Evolutionary conservation across 805 yeast genomes (phyloP).

Genomic region (Candida dajiaensis): DNA sequence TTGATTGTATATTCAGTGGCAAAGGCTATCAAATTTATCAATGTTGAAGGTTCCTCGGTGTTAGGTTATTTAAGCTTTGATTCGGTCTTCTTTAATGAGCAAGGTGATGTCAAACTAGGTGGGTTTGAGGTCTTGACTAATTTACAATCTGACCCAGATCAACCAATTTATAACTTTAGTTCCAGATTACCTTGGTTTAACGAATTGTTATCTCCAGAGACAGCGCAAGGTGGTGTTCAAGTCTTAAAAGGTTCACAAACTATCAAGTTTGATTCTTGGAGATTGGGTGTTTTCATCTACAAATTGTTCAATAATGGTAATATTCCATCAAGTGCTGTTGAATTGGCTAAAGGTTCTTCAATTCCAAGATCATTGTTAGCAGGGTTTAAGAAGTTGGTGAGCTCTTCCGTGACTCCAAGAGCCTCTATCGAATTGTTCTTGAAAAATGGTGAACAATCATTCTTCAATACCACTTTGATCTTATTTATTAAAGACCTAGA

Average conservation of each 20-base stretch:
- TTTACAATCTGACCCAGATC: slow-evolving; percentile 29
- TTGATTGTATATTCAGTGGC: slow-evolving; percentile 55
- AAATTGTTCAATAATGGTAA: slow-evolving; percentile 33
- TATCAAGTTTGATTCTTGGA: slow-evolving; percentile 56
- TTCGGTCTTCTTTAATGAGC: slow-evolving; percentile 56
- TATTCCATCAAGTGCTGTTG: slow-evolving; percentile 5
- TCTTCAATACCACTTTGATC: slow-evolving; percentile 41
- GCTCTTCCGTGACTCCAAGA: slow-evolving; percentile 32
- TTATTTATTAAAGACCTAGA: slow-evolving; percentile 45
- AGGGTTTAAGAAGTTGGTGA: slow-evolving; percentile 35
- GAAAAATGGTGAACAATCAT: slow-evolving; percentile 20
- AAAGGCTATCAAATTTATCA: slow-evolving; percentile 50
- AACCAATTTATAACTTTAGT: slow-evolving; percentile 30
- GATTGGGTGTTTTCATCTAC: slow-evolving; percentile 51
- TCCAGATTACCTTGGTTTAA: slow-evolving; percentile 27
- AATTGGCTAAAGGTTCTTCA: slow-evolving; percentile 10
- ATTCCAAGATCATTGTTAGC: slow-evolving; percentile 35
- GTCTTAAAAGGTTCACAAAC: slow-evolving; percentile 28
- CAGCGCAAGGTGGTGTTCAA: slow-evolving; percentile 38
- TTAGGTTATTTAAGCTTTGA: slow-evolving; percentile 57
- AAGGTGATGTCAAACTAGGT: slow-evolving; percentile 80
- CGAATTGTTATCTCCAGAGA: slow-evolving; percentile 49
- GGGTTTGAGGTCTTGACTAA: slow-evolving; percentile 70
- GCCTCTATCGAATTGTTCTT: slow-evolving; percentile 27
- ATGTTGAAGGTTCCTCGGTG: slow-evolving; percentile 46